Evolutionary conservation across 495 filamentous ascomycete genomes (phyloP).

Genomic region (Podospora tetraspora): DNA sequence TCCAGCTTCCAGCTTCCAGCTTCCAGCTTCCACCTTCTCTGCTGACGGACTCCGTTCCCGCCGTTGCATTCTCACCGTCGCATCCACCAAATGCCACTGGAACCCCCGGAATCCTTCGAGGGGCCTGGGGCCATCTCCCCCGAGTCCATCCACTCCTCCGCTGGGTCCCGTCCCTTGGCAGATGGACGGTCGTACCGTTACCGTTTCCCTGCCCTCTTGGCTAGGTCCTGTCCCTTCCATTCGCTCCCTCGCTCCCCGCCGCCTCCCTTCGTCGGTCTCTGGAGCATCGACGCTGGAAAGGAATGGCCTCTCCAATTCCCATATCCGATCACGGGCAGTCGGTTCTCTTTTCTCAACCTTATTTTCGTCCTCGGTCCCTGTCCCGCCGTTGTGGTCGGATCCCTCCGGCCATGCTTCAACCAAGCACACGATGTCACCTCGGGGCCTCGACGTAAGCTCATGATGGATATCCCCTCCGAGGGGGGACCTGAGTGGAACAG

Average conservation of each 20-base stretch:
- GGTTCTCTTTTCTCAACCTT: background rate
- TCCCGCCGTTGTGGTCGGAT: background rate
- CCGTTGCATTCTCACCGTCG: background rate
- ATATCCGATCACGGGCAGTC: background rate
- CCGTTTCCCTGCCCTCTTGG: background rate
- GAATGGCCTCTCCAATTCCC: background rate
- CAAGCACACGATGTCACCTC: background rate
- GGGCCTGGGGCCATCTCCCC: background rate
- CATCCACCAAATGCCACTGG: background rate
- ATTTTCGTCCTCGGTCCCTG: background rate
- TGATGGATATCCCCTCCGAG: background rate
- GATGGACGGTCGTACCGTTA: background rate
- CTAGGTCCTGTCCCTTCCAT: background rate
- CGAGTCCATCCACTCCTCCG: background rate
- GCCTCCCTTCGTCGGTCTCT: background rate
- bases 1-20: too few relatives aligned
- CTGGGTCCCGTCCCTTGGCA: background rate
- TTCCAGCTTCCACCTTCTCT: background rate
- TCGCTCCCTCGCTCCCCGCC: background rate
- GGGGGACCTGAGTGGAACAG: background rate
- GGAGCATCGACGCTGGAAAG: background rate
- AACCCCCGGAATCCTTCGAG: background rate
- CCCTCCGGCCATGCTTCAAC: background rate
- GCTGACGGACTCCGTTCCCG: background rate
- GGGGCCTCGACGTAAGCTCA: background rate